A percentile compares a stretch with the other conserved stretches of the same genome.
Evolutionary conservation across 345 rosid species (phyloP).

Genomic region (Psidium friedrichsthalianum): DNA sequence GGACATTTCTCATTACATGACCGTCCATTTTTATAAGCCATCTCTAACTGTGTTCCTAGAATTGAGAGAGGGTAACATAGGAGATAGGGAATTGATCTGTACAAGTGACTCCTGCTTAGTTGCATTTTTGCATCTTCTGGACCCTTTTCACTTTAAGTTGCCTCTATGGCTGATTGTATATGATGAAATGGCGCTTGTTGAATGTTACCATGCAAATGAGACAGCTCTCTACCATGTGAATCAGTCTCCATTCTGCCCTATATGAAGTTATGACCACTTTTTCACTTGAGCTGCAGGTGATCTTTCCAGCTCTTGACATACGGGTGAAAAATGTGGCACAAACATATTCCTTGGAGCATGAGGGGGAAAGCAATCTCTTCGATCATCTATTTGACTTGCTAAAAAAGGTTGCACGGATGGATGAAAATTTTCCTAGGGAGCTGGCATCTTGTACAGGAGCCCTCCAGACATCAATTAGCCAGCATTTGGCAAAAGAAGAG

Average conservation of each 20-base stretch:
- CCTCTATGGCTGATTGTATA: background rate
- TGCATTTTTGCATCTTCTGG: background rate
- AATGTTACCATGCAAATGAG: background rate
- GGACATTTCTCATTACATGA: background rate
- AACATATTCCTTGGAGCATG: conserved; percentile 49
- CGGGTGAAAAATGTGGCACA: conserved; percentile 58
- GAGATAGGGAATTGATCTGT: background rate
- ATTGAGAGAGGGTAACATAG: background rate
- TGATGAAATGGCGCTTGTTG: background rate
- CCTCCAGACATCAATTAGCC: conserved; percentile 50
- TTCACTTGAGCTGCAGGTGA: conserved; percentile 35
- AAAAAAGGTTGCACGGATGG: conserved; percentile 23
- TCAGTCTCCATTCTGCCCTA: background rate
- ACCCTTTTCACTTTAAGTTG: background rate
- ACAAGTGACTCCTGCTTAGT: background rate
- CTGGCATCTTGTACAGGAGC: conserved; percentile 56
- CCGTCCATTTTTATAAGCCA: no score
- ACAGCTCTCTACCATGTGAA: background rate
- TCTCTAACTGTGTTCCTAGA: background rate
- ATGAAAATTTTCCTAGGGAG: conserved; percentile 49
- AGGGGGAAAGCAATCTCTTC: conserved; percentile 53
- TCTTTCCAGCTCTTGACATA: conserved; percentile 54
- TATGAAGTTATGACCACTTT: background rate
- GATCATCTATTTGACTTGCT: conserved; percentile 44
- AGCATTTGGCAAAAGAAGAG: conserved; percentile 70